Evolutionary conservation across 2,329 filamentous ascomycete species (phyloP).

Genomic region (Sarocladium kiliense): DNA sequence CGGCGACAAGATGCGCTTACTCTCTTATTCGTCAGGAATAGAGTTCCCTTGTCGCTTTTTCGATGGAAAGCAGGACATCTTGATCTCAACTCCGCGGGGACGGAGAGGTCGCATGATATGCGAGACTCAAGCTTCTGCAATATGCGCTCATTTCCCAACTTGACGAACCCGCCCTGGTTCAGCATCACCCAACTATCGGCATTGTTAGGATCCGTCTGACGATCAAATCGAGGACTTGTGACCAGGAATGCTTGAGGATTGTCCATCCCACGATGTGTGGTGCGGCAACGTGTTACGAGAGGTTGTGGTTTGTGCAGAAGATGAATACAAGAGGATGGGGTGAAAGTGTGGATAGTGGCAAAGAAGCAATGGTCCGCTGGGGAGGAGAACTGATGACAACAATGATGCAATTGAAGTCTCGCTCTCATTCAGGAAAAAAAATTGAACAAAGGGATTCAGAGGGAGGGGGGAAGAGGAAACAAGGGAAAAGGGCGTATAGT

Average conservation of each 20-base stretch:
- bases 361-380: background rate
- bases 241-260: conserved; percentile 37
- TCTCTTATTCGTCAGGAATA: conserved; percentile 80
- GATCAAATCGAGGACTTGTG: conserved; percentile 26
- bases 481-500: conserved; percentile 5
- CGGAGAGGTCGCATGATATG: conserved; percentile 70
- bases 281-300: background rate
- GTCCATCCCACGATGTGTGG: conserved; percentile 27
- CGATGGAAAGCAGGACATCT: conserved; percentile 60
- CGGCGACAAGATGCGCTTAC: conserved; percentile 42
- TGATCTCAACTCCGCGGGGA: conserved; percentile 57
- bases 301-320: background rate
- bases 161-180: conserved; percentile 72
- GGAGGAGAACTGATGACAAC: background rate
- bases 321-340: background rate
- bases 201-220: conserved; percentile 46
- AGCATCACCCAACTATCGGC: conserved; percentile 84
- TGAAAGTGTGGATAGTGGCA: background rate
- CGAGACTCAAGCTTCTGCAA: conserved; percentile 76
- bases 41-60: conserved; percentile 68
- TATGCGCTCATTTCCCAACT: conserved; percentile 76
- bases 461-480: conserved; percentile 7
- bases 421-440: background rate
- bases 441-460: background rate
- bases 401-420: conserved; percentile 1